A percentile compares a stretch with the other conserved stretches of the same genome.
These are phyloP conservation scores for Juncus effusus DNA, from an alignment of 176 grass and related monocot species.

Conservation along the genomic window DNA sequence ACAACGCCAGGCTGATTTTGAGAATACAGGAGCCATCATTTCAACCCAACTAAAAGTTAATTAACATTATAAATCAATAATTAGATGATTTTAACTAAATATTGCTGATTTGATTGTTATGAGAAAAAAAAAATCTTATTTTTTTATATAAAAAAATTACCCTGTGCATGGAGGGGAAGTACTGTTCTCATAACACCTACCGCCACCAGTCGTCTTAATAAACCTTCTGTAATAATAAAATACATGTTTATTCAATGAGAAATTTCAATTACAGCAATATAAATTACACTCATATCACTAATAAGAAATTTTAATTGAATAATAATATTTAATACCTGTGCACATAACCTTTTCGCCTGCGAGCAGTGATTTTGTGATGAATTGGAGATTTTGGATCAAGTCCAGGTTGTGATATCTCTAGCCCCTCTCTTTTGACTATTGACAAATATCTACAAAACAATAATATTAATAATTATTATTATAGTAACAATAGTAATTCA, in stretches of 20 bases:
- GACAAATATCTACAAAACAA: conserved; percentile 39
- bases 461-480: background rate
- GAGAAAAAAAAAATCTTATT: too few species aligned
- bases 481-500: too few species aligned
- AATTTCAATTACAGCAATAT: background rate
- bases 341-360: conserved; percentile 29
- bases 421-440: conserved; percentile 43
- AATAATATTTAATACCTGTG: conserved; percentile 40
- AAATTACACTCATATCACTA: background rate
- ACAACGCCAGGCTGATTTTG: conserved; percentile 68
- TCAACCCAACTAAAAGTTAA: conserved; percentile 67
- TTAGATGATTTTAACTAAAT: too few species aligned
- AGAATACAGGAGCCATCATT: conserved; percentile 94
- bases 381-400: conserved; percentile 62
- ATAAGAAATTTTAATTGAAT: background rate
- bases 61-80: too few species aligned
- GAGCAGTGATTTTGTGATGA: conserved; percentile 66
- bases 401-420: conserved; percentile 88
- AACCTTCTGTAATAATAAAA: conserved; percentile 30
- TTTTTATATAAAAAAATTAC: conserved; percentile 6
- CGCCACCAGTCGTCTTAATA: conserved; percentile 46
- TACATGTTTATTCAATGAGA: background rate
- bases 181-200: conserved; percentile 58
- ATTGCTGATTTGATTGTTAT: too few species aligned
- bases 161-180: conserved; percentile 73